These are phyloP conservation scores for Ustilago loliicola DNA, from an alignment of 1,284 basidiomycete species.

Conservation along the genomic window DNA sequence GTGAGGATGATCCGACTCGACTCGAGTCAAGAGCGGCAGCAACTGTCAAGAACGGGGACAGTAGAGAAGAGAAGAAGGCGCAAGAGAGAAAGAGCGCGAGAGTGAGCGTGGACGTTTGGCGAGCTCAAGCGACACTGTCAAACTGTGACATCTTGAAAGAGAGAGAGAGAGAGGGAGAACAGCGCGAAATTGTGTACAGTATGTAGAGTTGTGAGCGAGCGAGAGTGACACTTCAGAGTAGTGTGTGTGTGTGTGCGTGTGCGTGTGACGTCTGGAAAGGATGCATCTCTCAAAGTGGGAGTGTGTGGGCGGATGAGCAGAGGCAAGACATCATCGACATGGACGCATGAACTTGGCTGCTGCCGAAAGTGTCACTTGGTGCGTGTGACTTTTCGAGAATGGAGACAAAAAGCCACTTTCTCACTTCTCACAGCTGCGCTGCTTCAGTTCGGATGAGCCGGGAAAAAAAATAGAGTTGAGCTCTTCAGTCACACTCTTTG, in stretches of 20 bases:
- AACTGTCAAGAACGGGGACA: background rate
- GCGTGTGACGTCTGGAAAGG: constrained; percentile 2
- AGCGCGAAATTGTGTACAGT: constrained; percentile 1
- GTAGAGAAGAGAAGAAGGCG: background rate
- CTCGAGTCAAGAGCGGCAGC: background rate
- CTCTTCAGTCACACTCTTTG: background rate
- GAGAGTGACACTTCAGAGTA: background rate
- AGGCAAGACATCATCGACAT: background rate
- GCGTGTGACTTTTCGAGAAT: constrained; percentile 1
- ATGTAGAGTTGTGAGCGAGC: background rate
- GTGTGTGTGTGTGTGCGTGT: too few species aligned
- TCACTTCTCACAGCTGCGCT: background rate
- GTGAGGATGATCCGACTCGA: background rate
- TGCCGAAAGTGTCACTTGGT: constrained; percentile 7
- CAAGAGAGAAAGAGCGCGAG: constrained; percentile 11
- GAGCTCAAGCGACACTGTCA: constrained; percentile 1
- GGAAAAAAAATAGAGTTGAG: constrained; percentile 17
- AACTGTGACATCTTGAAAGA: constrained; percentile 5
- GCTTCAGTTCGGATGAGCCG: constrained; percentile 5
- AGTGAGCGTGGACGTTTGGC: background rate
- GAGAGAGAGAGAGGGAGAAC: background rate
- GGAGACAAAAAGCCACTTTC: too few species aligned
- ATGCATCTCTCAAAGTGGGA: background rate
- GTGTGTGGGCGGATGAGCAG: background rate
- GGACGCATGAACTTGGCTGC: background rate